Evolutionary conservation across 1,284 basidiomycete species (phyloP), one percentile per base, ranked within the genome.

Genomic region (Boletus sp.): DNA sequence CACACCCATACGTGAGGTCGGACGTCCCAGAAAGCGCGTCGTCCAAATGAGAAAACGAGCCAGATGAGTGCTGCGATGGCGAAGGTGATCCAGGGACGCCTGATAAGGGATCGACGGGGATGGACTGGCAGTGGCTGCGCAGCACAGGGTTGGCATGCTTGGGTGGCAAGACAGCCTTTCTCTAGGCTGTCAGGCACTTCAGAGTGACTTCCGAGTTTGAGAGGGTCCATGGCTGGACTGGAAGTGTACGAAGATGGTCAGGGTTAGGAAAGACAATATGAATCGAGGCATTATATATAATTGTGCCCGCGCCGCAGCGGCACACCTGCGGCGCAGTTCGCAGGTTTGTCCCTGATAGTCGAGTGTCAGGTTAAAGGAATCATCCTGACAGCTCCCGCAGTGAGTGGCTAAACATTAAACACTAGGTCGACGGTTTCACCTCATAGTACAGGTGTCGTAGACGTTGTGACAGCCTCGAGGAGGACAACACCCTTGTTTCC

Each of bases 221-320:
- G 4, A 7, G 50, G 27, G 25, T 59, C 55, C 59, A 63, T 61
- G 60, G n/a, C n/a, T n/a, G n/a, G n/a, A n/a, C n/a, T n/a, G n/a
- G n/a, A n/a, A n/a, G 4, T 20, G 14, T 35, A 19, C 14, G 19
- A 12, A 20, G 33, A 12, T 13, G 33, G n/a, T 8, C n/a, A n/a
- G n/a, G 14, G 23, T 33, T 5, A 12, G 3, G 17, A 2, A 14
- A 6, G 6, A 12, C 8, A 5, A 32, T 14, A 13, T n/a, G 20
- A 17, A 12, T n/a, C n/a, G 13, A 16, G 4, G 16, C 2, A 6
- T 4, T 5, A 10, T n/a, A 42, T 54, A 54, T 54, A 53, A 17
- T 8, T 16, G 30, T n/a, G n/a, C 3, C 14, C 30, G 16, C 16
- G 32, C 32, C 32, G 32, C 32, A 23, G 4, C 32, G 32, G 32